Percentiles rank a stretch among this genome's conserved stretches.
Conservation (phyloP, 75 land plant genomes). For the Adiantum capillusveneris region DNA sequence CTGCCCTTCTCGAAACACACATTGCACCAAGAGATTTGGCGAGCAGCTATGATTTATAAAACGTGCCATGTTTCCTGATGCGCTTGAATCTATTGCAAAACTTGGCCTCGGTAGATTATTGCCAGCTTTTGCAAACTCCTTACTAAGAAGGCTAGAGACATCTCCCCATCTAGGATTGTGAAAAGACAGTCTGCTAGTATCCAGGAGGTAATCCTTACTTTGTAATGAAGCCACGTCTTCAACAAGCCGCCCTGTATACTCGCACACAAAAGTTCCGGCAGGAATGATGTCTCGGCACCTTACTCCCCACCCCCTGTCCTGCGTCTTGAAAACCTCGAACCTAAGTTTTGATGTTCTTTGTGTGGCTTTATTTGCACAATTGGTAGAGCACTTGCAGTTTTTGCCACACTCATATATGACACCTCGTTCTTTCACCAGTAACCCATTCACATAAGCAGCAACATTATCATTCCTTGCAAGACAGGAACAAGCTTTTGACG, state of each 20-base stretch:
- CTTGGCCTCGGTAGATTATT: slow-evolving; percentile 19
- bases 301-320: slow-evolving; percentile 71
- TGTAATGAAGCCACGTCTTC: slow-evolving; percentile 15
- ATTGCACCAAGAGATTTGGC: slow-evolving; percentile 78
- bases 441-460: slow-evolving; percentile 29
- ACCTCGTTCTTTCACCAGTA: slow-evolving; percentile 15
- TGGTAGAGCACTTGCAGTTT: slow-evolving; percentile 15
- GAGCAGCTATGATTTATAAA: slow-evolving; percentile 60
- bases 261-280: slow-evolving; percentile 69
- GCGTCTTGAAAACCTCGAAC: slow-evolving; percentile 42
- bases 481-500: not conserved
- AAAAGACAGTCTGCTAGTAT: slow-evolving; percentile 29
- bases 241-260: slow-evolving; percentile 58
- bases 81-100: slow-evolving; percentile 61
- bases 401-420: slow-evolving; percentile 36
- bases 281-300: slow-evolving; percentile 71
- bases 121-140: not conserved
- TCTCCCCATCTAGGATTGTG: slow-evolving; percentile 63
- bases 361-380: slow-evolving; percentile 25
- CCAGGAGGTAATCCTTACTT: slow-evolving; percentile 40
- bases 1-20: slow-evolving; percentile 58
- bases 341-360: slow-evolving; percentile 21
- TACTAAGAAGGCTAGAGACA: slow-evolving; percentile 27
- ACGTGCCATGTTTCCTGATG: slow-evolving; percentile 53
- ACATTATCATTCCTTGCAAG: slow-evolving; percentile 8